phyloP scores from a whole-genome alignment of 768 basidiomycete genomes.

The Podaxis sp. region DNA sequence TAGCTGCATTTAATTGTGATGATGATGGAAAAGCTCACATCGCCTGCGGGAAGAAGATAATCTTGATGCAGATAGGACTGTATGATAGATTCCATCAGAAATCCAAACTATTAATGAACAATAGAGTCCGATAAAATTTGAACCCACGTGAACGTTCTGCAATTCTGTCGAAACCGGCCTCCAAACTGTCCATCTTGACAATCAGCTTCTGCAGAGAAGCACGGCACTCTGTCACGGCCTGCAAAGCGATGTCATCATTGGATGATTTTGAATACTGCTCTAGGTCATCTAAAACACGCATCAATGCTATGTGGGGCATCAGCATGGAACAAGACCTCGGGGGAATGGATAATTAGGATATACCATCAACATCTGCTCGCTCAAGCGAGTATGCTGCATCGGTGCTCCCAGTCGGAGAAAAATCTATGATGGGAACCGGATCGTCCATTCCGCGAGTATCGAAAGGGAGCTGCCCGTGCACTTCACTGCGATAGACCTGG shows the following conservation, averaged over 20 bases:
- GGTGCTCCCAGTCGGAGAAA: slow-evolving; percentile 64
- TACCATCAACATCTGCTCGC: slow-evolving; percentile 73
- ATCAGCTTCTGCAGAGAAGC: slow-evolving; percentile 65
- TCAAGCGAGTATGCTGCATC: slow-evolving; percentile 69
- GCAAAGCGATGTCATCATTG: slow-evolving; percentile 43
- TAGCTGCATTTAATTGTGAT: slow-evolving; percentile 5
- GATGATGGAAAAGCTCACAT: slow-evolving; percentile 45
- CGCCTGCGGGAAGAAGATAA: slow-evolving; percentile 66
- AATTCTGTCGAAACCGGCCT: slow-evolving; percentile 80
- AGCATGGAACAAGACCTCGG: not conserved
- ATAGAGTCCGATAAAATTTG: slow-evolving; percentile 7
- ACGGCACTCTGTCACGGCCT: slow-evolving; percentile 63
- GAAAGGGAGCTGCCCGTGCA: slow-evolving; percentile 86
- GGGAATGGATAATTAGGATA: not conserved
- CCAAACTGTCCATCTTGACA: slow-evolving; percentile 74
- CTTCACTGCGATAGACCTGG: slow-evolving; percentile 80
- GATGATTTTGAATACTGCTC: slow-evolving; percentile 51
- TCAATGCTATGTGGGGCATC: slow-evolving; percentile 41
- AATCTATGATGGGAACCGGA: slow-evolving; percentile 74
- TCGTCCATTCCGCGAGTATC: slow-evolving; percentile 80
- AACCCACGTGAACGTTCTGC: slow-evolving; percentile 79
- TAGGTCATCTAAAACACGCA: slow-evolving; percentile 63
- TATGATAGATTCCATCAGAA: slow-evolving; percentile 11
- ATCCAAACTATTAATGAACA: slow-evolving; percentile 5
- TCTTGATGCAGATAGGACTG: slow-evolving; percentile 78